Percentiles rank a stretch among this genome's conserved stretches.
Conservation (phyloP, 345 rosid species). For the Aquilaria sinensis region DNA sequence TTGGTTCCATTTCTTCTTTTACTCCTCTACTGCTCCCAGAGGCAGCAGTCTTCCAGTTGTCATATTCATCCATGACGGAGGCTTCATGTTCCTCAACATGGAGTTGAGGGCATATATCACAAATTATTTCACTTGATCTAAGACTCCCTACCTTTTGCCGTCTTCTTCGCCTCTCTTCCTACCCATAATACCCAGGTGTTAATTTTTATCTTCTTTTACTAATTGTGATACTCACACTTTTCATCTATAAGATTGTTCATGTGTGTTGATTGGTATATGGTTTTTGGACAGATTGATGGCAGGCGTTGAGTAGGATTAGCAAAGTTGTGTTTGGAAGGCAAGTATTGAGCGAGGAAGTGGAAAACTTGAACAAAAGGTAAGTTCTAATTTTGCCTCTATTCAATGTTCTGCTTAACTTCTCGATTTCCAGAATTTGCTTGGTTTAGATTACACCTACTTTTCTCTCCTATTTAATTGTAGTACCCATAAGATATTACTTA, state of each 20-base stretch:
- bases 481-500: no score
- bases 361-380: conserved; percentile 79
- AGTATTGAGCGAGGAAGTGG: conserved; percentile 86
- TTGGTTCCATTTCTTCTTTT: no score
- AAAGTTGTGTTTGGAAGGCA: conserved; percentile 98
- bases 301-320: conserved; percentile 95
- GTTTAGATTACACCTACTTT: no score
- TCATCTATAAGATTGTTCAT: no score
- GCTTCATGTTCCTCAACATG: no score
- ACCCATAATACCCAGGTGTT: conserved; percentile 70
- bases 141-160: conserved; percentile 42
- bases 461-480: no score
- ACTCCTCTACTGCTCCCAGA: no score
- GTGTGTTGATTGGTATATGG: conserved; percentile 2
- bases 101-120: conserved; percentile 39
- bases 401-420: no score
- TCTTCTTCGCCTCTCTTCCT: conserved; percentile 36
- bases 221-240: neutral
- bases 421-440: no score
- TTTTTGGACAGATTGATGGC: conserved; percentile 10
- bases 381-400: conserved; percentile 24
- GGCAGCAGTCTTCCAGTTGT: no score
- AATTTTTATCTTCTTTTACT: neutral
- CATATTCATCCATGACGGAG: no score
- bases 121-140: conserved; percentile 88